Evolutionary conservation across 2,329 filamentous ascomycete genomes (phyloP).

Genomic region (Arthrocladium fulminans): DNA sequence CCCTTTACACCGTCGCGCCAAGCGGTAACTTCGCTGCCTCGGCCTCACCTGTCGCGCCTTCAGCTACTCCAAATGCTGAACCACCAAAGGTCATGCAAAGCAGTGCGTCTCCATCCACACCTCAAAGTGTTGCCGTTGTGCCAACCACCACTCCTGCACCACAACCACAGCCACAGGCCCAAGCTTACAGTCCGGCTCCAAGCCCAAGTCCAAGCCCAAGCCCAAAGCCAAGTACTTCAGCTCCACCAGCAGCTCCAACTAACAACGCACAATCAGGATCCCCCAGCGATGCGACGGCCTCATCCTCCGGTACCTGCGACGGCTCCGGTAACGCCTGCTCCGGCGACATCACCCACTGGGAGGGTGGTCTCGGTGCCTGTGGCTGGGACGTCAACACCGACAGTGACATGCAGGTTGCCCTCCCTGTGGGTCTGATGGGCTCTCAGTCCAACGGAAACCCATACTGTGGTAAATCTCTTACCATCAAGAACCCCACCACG

Average conservation of each 20-base stretch:
- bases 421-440: conserved; percentile 58
- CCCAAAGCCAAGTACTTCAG: conserved; percentile 19
- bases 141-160: conserved; percentile 8
- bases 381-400: conserved; percentile 52
- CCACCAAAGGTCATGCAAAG: background rate
- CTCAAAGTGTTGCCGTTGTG: conserved; percentile 8
- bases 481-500: conserved; percentile 42
- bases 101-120: conserved; percentile 9
- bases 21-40: conserved; percentile 1
- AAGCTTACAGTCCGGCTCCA: no score
- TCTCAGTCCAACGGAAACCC: conserved; percentile 56
- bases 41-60: no score
- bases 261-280: conserved; percentile 6
- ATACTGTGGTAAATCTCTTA: conserved; percentile 61
- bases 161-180: conserved; percentile 20
- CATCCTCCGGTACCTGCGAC: background rate
- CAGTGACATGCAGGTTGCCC: conserved; percentile 56
- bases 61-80: background rate
- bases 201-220: conserved; percentile 11
- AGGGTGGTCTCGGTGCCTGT: conserved; percentile 51
- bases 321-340: background rate
- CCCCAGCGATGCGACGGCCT: conserved; percentile 16
- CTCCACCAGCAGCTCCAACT: conserved; percentile 24
- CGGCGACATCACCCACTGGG: conserved; percentile 4
- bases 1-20: background rate